Evolutionary conservation across 225 moss, liverwort and hornwort genomes (phyloP).

Genomic region (Bryum argenteum): DNA sequence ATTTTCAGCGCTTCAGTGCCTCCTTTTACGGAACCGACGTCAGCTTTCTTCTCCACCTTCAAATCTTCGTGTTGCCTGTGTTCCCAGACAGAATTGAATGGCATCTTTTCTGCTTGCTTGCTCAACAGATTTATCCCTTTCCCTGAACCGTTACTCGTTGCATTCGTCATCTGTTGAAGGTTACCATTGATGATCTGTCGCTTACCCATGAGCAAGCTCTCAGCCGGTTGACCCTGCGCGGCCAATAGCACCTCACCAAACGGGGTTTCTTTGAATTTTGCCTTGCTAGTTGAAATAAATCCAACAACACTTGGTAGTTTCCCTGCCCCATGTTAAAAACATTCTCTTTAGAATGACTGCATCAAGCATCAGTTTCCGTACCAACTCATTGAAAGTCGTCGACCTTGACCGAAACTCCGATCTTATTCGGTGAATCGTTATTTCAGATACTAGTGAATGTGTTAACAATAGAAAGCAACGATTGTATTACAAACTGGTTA

Average conservation of each 20-base stretch:
- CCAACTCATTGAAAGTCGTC: conserved; percentile 8
- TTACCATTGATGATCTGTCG: conserved; percentile 32
- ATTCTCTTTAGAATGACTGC: conserved; percentile 23
- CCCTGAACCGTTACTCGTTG: conserved; percentile 28
- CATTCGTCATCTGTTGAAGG: conserved; percentile 20
- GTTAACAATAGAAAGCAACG: not conserved
- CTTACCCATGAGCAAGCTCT: conserved; percentile 52
- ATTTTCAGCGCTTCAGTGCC: conserved; percentile 69
- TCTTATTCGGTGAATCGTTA: not conserved
- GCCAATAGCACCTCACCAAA: conserved; percentile 54
- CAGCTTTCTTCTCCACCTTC: conserved; percentile 27
- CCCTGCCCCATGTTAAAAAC: conserved; percentile 40
- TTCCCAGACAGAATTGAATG: conserved; percentile 58
- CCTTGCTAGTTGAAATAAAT: conserved; percentile 38
- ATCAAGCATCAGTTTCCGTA: not conserved
- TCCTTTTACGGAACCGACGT: conserved; percentile 51
- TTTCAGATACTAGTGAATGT: conserved; percentile 15
- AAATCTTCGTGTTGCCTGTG: conserved; percentile 26
- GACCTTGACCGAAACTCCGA: conserved; percentile 4
- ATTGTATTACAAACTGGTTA: conserved; percentile 6
- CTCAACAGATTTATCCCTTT: conserved; percentile 35
- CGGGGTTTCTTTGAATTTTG: conserved; percentile 37
- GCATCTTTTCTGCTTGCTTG: conserved; percentile 51
- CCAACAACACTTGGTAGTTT: conserved; percentile 32
- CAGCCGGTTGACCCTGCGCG: conserved; percentile 68